These are phyloP conservation scores for Penicillium sp. DNA, from an alignment of 2,329 filamentous ascomycete species.

Conservation along the genomic window DNA sequence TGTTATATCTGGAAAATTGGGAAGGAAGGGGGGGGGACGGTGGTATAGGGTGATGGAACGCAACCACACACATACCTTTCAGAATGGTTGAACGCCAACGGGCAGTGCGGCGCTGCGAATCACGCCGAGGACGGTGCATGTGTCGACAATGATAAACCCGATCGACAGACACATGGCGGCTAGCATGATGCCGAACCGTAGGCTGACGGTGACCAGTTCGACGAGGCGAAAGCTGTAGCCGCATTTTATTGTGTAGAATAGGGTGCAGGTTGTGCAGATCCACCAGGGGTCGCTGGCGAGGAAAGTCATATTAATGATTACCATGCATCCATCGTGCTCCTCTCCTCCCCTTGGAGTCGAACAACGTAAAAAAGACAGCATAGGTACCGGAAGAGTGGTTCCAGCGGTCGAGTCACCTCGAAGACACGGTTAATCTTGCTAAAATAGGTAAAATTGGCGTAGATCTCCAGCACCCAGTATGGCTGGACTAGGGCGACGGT, in stretches of 20 bases:
- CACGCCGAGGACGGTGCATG: conserved; percentile 61
- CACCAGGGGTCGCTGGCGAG: conserved; percentile 66
- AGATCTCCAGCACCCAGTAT: conserved; percentile 70
- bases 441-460: conserved; percentile 69
- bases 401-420: conserved; percentile 60
- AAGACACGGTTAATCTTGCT: conserved; percentile 61
- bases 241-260: conserved; percentile 67
- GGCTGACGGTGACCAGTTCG: conserved; percentile 65
- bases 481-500: conserved; percentile 64
- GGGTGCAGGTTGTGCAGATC: conserved; percentile 64
- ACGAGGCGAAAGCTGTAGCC: conserved; percentile 64
- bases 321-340: no score
- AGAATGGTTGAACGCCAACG: conserved; percentile 68
- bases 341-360: no score
- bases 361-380: no score
- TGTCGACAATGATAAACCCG: conserved; percentile 65
- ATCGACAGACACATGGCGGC: conserved; percentile 65
- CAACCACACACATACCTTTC: conserved; percentile 51
- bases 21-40: no score
- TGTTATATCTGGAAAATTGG: neutral
- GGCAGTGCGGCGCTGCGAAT: conserved; percentile 45
- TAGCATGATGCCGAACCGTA: conserved; percentile 68
- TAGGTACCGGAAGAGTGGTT: conserved; percentile 66
- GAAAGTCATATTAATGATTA: no score
- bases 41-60: no score